Base-by-base conservation (phyloP, 768 basidiomycete genomes). In the Gyrodon lividus region DNA sequence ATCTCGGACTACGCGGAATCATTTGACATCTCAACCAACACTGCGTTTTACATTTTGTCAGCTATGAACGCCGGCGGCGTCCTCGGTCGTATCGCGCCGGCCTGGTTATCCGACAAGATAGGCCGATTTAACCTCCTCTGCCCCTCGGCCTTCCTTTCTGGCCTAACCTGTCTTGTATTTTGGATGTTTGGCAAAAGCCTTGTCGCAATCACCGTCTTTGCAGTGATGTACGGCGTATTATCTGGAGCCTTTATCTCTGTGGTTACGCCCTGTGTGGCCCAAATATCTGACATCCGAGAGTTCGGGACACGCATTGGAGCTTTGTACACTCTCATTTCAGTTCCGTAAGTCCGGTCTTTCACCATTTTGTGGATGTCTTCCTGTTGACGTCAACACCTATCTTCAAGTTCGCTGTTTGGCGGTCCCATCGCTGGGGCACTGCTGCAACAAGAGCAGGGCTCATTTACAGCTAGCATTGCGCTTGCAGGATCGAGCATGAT, bases 181-280 rank as follows among this genome's bases (percentile, higher is more conserved):
- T 88, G 87, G 86, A 67, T 79, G 49, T 72, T 78, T 58, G 63
- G 77, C 26, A 62, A 67, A 28, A 62, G 70, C 7, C 55, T 80
- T 19, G 64, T 62, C 6, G 55, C 71, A 39, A 63, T 86, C 35
- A 72, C 78, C 59, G 51, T 74, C 14, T 87, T 86, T 48, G 76
- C 83, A 2, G 71, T 70, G 1, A 35, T 77, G 0, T 89, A 83
- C 59, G 87, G 87, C 0, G 77, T 87, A 70, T 73, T 79, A 44
- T 83, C 81, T 0, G 86, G 87, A 5, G 82, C 84, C 9, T 83
- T 87, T 67, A 81, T 86, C 42, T 80, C 83, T 33, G 75, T 87
- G 35, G 67, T 88, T 54, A 83, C 79, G 10, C 84, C 86, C 0
- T 87, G 84, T 58, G 76, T 89, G 20, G 83, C 77, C 19, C 81